Evolutionary conservation across 108 stramenopile species (phyloP), one percentile per base, ranked within the genome.

Genomic region (Halocafeteria seosinensis): DNA sequence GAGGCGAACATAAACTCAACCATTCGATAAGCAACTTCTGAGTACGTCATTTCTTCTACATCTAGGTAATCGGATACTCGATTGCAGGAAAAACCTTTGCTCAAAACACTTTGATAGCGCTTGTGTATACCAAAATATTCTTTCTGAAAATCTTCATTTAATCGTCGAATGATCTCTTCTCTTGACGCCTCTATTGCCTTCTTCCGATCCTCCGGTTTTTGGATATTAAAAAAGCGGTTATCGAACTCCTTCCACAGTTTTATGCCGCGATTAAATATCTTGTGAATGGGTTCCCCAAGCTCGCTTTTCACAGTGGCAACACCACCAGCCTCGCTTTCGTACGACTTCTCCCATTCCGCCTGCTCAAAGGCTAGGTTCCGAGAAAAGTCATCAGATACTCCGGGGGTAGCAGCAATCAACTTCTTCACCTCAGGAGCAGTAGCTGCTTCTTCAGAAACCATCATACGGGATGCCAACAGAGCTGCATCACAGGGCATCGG

Each of bases 251-350:
- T 36, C 65, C 65, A 66, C 23, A 66, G 65, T 37, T 26, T 9
- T 9, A 66, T 66, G 13, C 65, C 65, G 17, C 65, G 65, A 28
- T 63, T 66, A 24, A 37, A 37, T 24, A 66, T 3, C 36, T 66
- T 66, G 65, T 66, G 65, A 2, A 66, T 66, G 34, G 65, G 65
- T 38, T 66, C 65, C 30, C 65, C 65, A 23, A 66, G 65, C 65
- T 66, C 65, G 4, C 35, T 37, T 61, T 35, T 31, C 5, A 66
- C 65, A 11, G 65, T 66, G 65, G 61, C 28, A 0, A 66, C 65
- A 21, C 65, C 65, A 5, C 65, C 65, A n/a, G 65, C 65, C 24
- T 29, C 65, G 30, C 28, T 59, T 0, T 57, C 58, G 1, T 66
- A 66, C 25, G 59, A 61, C 58, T 64, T 28, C 34, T 66, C 65